Conservation (phyloP, 2,329 filamentous ascomycete species). For the Cryphonectria radicalis region DNA sequence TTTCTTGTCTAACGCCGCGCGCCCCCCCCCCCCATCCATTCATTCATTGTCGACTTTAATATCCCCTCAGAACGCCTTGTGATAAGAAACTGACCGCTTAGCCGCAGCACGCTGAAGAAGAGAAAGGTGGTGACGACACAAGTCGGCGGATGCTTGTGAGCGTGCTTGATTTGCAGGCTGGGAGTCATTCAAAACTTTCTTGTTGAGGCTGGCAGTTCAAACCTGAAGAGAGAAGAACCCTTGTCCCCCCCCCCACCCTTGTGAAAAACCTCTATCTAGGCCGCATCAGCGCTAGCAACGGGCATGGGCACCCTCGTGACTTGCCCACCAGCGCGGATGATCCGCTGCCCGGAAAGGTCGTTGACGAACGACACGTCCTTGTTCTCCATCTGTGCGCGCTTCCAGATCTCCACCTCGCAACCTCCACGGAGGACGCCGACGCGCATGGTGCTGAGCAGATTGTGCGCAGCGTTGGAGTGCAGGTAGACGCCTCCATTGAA, state of each 20-base stretch:
- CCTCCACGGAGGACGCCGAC: constrained; percentile 85
- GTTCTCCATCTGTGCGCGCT: constrained; percentile 81
- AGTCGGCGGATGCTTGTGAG: background rate
- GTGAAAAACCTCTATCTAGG: constrained; percentile 57
- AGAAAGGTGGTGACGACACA: background rate
- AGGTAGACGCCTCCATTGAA: constrained; percentile 92
- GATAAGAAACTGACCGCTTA: constrained; percentile 8
- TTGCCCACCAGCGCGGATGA: constrained; percentile 84
- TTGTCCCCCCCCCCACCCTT: background rate
- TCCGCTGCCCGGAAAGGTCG: constrained; percentile 79
- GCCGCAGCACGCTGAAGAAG: constrained; percentile 3
- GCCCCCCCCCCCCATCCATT: background rate
- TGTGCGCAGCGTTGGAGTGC: constrained; percentile 89
- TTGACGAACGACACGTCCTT: constrained; percentile 81
- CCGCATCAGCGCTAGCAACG: constrained; percentile 81
- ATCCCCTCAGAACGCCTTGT: constrained; percentile 11
- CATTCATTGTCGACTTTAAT: background rate
- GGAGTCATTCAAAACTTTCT: background rate
- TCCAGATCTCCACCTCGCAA: constrained; percentile 92
- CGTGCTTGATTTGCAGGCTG: background rate
- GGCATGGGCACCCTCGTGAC: constrained; percentile 82
- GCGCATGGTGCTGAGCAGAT: constrained; percentile 85
- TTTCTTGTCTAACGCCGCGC: constrained; percentile 16
- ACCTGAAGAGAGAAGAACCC: background rate
- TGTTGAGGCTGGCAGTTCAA: background rate